Evolutionary conservation across 2,329 filamentous ascomycete genomes (phyloP), one percentile per base, ranked within the genome.

Genomic region (Colletotrichum sp.): DNA sequence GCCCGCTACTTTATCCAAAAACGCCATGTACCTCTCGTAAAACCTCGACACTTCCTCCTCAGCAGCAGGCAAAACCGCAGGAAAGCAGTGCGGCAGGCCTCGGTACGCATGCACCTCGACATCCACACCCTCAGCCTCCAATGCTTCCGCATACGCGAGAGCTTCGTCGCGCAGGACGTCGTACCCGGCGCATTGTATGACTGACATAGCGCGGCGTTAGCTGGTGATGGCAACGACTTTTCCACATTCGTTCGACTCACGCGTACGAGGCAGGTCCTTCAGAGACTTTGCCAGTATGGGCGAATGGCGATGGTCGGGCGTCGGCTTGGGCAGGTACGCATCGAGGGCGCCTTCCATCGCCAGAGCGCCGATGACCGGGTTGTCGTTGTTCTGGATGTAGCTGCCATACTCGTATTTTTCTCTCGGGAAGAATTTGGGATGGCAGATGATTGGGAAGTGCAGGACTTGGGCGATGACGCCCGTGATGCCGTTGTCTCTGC

Each of bases 131-230:
- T 81, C 82, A 3, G 77, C 79, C 71, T 81, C 59, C n/a, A 86
- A 79, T 10, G 80, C 81, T 72, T 86, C 84, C 6, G 83, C 84
- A 67, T 85, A 85, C 4, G 85, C 85, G 26, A 86, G 78, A 8
- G 79, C 84, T 26, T 86, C 85, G 66, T 86, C 85, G 30, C 85
- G 81, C n/a, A 86, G 77, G 4, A 81, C 73, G 67, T 86, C 85
- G 26, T 79, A 78, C 5, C 84, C 85, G 4, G 80, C 84, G 7
- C 81, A 78, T 60, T 84, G 80, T 15, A 86, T 78, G 28, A 85
- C 84, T 86, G 59, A 18, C 8, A 2, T 16, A 6, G 10, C 28
- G 8, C 12, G 6, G 8, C 63, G 36, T 64, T 7, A 74, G 65
- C 28, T n/a, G 8, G 55, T 10, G 21, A 9, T 49, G 16, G 26